These are phyloP conservation scores for Ensete ventricosum DNA, from an alignment of 176 grass and related monocot species.

Conservation along the genomic window DNA sequence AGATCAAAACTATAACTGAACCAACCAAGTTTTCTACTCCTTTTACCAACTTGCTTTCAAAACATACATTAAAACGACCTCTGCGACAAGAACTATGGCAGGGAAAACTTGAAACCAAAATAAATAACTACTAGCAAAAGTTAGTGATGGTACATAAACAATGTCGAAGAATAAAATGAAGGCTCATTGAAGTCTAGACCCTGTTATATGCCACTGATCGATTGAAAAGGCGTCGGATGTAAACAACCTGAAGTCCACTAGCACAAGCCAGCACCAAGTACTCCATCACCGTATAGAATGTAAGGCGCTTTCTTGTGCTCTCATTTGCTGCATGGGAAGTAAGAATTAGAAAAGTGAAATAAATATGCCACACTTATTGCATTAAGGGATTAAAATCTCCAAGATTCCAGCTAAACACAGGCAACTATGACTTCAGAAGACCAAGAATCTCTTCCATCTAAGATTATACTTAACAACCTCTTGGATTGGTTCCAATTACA, in stretches of 20 bases:
- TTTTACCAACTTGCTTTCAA: too few species aligned
- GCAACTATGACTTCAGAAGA: too few species aligned
- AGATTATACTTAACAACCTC: not conserved
- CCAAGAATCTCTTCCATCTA: not conserved
- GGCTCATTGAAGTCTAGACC: constrained; percentile 35
- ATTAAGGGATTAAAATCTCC: not conserved
- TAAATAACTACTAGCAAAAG: not conserved
- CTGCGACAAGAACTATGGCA: not conserved
- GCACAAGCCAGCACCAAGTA: constrained; percentile 67
- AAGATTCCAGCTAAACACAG: not conserved
- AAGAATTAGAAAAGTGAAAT: constrained; percentile 14
- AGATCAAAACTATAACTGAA: too few species aligned
- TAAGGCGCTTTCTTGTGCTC: constrained; percentile 85
- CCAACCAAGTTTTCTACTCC: too few species aligned
- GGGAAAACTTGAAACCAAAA: not conserved
- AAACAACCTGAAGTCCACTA: constrained; percentile 72
- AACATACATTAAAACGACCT: not conserved
- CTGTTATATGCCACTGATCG: constrained; percentile 84
- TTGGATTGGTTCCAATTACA: too few species aligned
- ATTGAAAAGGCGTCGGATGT: constrained; percentile 87
- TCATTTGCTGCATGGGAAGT: constrained; percentile 69
- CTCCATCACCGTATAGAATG: constrained; percentile 72
- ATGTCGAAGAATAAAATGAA: not conserved
- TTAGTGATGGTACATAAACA: not conserved
- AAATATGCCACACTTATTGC: not conserved